A percentile compares a stretch with the other conserved stretches of the same genome.
phyloP scores from a whole-genome alignment of 805 yeast genomes.

The Saturnispora kantuleensis region DNA sequence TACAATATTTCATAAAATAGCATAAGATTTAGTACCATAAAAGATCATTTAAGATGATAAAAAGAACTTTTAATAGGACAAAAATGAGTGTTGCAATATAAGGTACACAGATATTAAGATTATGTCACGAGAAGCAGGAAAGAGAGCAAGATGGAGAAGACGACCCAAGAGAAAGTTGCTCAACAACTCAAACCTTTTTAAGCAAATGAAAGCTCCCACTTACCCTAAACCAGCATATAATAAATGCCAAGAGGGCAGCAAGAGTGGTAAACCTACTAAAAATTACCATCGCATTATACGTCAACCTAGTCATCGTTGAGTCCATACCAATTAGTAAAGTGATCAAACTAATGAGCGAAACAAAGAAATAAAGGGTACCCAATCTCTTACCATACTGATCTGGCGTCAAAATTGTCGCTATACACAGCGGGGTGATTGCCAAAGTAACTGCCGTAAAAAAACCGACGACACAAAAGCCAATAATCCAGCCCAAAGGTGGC shows the following conservation, averaged over 20 bases:
- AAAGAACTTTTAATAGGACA: too few relatives aligned
- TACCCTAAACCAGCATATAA: constrained; percentile 15
- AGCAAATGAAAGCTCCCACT: constrained; percentile 14
- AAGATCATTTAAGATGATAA: too few relatives aligned
- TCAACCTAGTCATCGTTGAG: constrained; percentile 23
- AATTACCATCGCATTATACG: constrained; percentile 24
- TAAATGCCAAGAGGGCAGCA: constrained; percentile 15
- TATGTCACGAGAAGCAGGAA: too few relatives aligned
- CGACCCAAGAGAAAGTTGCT: too few relatives aligned
- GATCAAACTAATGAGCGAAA: constrained; percentile 34
- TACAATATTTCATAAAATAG: too few relatives aligned
- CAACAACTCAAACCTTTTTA: too few relatives aligned
- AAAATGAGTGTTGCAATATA: too few relatives aligned
- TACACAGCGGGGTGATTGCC: constrained; percentile 57
- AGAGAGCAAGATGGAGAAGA: too few relatives aligned
- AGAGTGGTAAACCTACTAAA: constrained; percentile 25
- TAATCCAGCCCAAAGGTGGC: constrained; percentile 31
- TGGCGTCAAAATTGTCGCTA: constrained; percentile 54
- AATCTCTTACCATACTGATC: constrained; percentile 59
- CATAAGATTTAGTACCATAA: too few relatives aligned
- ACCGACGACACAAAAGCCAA: constrained; percentile 47
- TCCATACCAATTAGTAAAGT: constrained; percentile 37
- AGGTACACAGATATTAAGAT: too few relatives aligned
- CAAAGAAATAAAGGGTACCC: constrained; percentile 53
- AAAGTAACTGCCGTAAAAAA: constrained; percentile 52